Conservation (phyloP, 2,329 filamentous ascomycete genomes). For the Neobulgaria alba region DNA sequence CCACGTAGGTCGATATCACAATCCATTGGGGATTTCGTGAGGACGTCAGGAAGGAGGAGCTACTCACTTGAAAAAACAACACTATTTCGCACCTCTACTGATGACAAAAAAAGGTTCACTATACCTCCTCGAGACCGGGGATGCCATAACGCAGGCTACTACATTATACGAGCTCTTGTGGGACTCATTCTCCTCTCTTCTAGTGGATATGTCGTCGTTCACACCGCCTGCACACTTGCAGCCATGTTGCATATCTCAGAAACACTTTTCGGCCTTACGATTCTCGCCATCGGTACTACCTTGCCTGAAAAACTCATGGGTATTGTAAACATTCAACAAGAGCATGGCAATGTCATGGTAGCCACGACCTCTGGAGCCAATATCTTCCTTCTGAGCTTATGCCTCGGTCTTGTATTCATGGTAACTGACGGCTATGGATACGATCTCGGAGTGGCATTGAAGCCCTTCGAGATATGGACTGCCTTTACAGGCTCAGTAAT, state of each 20-base stretch:
- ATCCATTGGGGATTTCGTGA: background rate
- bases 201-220: conserved; percentile 38
- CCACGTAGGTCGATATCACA: background rate
- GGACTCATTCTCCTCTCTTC: conserved; percentile 35
- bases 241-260: conserved; percentile 35
- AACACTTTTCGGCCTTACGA: conserved; percentile 37
- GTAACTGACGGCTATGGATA: conserved; percentile 14
- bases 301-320: conserved; percentile 44
- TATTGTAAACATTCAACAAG: conserved; percentile 37
- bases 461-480: conserved; percentile 24
- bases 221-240: conserved; percentile 34
- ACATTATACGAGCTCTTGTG: conserved; percentile 34
- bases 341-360: conserved; percentile 39
- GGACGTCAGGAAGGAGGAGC: background rate
- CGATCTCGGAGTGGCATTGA: conserved; percentile 19
- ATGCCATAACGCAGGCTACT: conserved; percentile 25
- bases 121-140: background rate
- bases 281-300: conserved; percentile 43
- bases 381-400: conserved; percentile 43
- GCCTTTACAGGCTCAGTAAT: conserved; percentile 20
- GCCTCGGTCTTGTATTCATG: conserved; percentile 33
- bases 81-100: background rate
- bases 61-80: conserved; percentile 2
- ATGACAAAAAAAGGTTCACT: background rate
- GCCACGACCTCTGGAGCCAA: conserved; percentile 45